Evolutionary conservation across 179 eudicot species (phyloP).

Genomic region (Silene noctiflora): DNA sequence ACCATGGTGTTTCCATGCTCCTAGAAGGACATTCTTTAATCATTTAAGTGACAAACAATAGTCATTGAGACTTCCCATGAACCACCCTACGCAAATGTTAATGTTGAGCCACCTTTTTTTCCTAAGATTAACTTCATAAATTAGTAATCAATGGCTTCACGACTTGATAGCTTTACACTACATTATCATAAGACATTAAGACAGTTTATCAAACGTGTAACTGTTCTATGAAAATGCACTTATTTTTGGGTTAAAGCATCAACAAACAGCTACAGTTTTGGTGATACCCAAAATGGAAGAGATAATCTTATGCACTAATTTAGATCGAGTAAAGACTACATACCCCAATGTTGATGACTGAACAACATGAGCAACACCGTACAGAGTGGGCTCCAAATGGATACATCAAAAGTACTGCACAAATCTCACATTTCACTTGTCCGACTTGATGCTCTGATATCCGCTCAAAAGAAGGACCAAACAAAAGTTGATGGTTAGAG

Average conservation of each 20-base stretch:
- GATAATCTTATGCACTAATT: neutral
- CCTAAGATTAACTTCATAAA: too few species aligned
- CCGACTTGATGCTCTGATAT: constrained; percentile 70
- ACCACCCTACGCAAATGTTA: neutral
- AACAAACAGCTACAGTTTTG: neutral
- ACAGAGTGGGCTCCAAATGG: constrained; percentile 76
- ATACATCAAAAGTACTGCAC: constrained; percentile 83
- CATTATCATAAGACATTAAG: neutral
- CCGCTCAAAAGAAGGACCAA: constrained; percentile 9
- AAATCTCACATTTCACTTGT: constrained; percentile 77
- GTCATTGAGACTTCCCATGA: neutral
- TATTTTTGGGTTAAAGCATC: neutral
- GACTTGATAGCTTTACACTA: neutral
- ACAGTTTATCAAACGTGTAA: neutral
- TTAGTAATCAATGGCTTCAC: neutral
- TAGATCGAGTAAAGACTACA: constrained; percentile 21
- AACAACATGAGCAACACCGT: constrained; percentile 67
- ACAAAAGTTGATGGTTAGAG: neutral
- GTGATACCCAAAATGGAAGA: constrained; percentile 2
- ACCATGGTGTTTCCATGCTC: neutral
- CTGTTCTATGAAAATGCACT: neutral
- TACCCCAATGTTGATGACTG: constrained; percentile 74
- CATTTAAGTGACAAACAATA: neutral
- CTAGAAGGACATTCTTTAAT: neutral
- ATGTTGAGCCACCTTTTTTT: too few species aligned